A percentile compares a stretch with the other conserved stretches of the same genome.
These are phyloP conservation scores for Fremontodendron californicum DNA, from an alignment of 345 rosid genomes.

Conservation along the genomic window DNA sequence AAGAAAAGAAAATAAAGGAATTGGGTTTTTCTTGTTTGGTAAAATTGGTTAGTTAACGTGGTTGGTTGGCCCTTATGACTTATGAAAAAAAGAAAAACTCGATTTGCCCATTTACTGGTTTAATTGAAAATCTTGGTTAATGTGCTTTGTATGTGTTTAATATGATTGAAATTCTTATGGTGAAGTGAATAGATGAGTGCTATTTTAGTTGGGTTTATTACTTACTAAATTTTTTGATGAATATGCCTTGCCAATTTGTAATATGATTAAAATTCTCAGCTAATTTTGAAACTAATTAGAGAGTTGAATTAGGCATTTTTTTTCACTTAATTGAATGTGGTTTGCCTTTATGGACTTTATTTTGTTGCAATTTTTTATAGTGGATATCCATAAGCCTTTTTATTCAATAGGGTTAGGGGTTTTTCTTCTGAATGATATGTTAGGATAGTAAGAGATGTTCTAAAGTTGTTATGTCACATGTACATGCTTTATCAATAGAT, in stretches of 20 bases:
- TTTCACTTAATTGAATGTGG: not conserved
- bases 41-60: not conserved
- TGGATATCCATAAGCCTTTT: not conserved
- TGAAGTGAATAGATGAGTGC: not conserved
- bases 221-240: not conserved
- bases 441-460: not conserved
- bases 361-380: not conserved
- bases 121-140: not conserved
- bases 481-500: not conserved
- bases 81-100: not conserved
- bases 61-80: not conserved
- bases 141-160: not conserved
- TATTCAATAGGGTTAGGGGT: not conserved
- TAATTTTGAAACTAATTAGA: not conserved
- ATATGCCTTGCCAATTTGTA: not conserved
- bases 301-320: not conserved
- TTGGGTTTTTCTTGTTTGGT: constrained; percentile 11
- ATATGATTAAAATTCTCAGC: not conserved
- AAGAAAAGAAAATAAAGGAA: not conserved
- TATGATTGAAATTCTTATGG: not conserved
- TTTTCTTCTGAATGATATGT: not conserved
- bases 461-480: not conserved
- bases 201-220: not conserved
- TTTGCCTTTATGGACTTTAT: not conserved
- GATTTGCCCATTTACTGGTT: not conserved